A percentile compares a stretch with the other conserved stretches of the same genome.
Conservation (phyloP, 805 yeast genomes). For the Nakazawaea ishiwadae region DNA sequence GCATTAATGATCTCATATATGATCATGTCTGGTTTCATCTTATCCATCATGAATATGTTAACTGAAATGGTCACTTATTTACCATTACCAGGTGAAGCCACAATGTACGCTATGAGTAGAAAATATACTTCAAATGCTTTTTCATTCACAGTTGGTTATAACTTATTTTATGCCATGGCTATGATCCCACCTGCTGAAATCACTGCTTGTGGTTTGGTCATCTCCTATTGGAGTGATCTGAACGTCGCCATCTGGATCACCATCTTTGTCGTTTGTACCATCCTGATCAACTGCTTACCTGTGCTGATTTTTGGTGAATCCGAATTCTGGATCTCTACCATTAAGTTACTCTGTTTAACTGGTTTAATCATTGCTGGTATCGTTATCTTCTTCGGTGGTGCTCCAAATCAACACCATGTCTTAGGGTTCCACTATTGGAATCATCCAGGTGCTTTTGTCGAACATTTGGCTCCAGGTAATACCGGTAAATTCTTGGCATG, state of each 20-base stretch:
- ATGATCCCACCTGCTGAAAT: constrained; percentile 60
- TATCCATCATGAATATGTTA: constrained; percentile 54
- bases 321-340: constrained; percentile 58
- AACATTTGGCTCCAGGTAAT: constrained; percentile 47
- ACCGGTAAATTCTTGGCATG: constrained; percentile 55
- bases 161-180: constrained; percentile 41
- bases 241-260: constrained; percentile 51
- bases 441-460: constrained; percentile 53
- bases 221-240: constrained; percentile 48
- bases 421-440: constrained; percentile 49
- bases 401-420: constrained; percentile 34
- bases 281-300: constrained; percentile 43
- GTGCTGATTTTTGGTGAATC: constrained; percentile 59
- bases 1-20: constrained; percentile 53
- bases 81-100: constrained; percentile 37
- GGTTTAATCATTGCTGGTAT: constrained; percentile 55
- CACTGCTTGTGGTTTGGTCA: constrained; percentile 53
- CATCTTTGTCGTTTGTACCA: constrained; percentile 39
- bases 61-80: constrained; percentile 58
- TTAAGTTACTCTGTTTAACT: constrained; percentile 58
- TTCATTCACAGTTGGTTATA: constrained; percentile 43
- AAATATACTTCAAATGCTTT: constrained; percentile 39
- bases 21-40: constrained; percentile 57
- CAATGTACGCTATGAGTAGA: constrained; percentile 35
- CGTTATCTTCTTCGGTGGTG: constrained; percentile 39